phyloP scores from a whole-genome alignment of 2,329 filamentous ascomycete species.

The Colletotrichum orchidophilum region DNA sequence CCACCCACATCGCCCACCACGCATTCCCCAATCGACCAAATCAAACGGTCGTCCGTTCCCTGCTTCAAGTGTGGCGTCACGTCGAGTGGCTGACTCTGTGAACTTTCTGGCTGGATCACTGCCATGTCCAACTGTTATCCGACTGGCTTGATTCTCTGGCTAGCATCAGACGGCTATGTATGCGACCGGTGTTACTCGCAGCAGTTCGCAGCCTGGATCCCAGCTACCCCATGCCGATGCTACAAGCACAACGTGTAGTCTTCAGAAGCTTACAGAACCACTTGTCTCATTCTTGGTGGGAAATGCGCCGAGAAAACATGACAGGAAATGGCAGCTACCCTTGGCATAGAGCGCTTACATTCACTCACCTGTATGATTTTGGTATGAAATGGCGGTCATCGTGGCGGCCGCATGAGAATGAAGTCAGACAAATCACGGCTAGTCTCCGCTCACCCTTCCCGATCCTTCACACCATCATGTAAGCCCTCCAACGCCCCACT shows the following conservation, averaged over 20 bases:
- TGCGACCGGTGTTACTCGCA: conserved; percentile 23
- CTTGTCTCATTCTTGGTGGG: conserved; percentile 1
- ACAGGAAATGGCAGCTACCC: not conserved
- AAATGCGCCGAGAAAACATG: not conserved
- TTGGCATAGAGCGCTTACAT: conserved; percentile 5
- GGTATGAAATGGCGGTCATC: conserved; percentile 15
- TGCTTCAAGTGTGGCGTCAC: not conserved
- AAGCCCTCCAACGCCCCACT: conserved; percentile 25
- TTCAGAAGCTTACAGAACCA: not conserved
- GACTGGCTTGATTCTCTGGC: not conserved
- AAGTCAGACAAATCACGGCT: conserved; percentile 30
- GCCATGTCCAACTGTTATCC: not conserved
- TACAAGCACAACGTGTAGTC: not conserved
- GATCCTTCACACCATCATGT: conserved; percentile 27
- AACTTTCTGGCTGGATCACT: not conserved
- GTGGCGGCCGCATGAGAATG: conserved; percentile 16
- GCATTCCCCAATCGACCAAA: not conserved
- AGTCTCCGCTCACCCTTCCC: conserved; percentile 25
- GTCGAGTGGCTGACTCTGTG: not conserved
- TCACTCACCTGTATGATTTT: conserved; percentile 1
- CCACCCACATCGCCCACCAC: conserved; percentile 1
- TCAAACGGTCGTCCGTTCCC: not conserved
- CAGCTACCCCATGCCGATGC: not conserved
- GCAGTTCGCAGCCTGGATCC: conserved; percentile 26
- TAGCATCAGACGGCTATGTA: conserved; percentile 9